Evolutionary conservation across 768 basidiomycete genomes (phyloP).

Genomic region (Tephrocybe sp.): DNA sequence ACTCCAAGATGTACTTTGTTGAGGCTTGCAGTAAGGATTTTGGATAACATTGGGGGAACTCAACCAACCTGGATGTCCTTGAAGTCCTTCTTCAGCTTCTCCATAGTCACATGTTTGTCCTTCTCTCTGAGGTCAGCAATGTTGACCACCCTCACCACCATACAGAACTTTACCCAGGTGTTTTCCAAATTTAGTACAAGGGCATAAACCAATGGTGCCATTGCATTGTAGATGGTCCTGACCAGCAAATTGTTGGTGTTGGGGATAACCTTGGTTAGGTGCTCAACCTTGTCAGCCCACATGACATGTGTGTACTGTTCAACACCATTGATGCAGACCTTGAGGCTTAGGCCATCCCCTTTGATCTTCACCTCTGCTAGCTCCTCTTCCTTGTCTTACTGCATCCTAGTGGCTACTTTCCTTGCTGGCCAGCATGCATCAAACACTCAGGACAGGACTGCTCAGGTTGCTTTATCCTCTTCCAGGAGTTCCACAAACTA

Average conservation of each 20-base stretch:
- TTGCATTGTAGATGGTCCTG: neutral
- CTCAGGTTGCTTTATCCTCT: neutral
- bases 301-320: neutral
- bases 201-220: constrained; percentile 1
- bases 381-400: constrained; percentile 15
- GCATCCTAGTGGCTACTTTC: constrained; percentile 1
- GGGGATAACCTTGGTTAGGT: neutral
- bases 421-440: constrained; percentile 1
- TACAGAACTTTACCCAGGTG: constrained; percentile 5
- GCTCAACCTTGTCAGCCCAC: constrained; percentile 6
- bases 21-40: no score
- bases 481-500: neutral
- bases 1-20: no score
- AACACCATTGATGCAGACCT: constrained; percentile 12
- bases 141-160: neutral
- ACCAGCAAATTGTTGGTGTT: constrained; percentile 3
- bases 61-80: no score
- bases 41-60: no score
- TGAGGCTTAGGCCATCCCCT: constrained; percentile 12
- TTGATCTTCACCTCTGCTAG: constrained; percentile 11
- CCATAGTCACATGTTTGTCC: no score
- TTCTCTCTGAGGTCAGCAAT: constrained; percentile 10
- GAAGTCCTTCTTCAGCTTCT: no score
- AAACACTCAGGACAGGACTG: neutral
- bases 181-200: neutral